phyloP scores from a whole-genome alignment of 169 alveolate genomes.

The Plasmodium vinckei region DNA sequence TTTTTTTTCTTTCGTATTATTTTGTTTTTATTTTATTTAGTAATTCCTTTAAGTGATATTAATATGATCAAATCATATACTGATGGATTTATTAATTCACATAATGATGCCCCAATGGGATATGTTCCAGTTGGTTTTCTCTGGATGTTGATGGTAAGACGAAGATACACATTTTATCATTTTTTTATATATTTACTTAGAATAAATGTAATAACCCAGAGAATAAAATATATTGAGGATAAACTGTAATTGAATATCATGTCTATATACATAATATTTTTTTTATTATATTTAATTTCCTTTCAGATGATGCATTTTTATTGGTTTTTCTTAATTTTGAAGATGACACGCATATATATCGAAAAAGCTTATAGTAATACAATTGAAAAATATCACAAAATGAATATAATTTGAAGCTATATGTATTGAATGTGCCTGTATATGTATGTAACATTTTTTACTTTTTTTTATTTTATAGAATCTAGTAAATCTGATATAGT shows the following conservation, averaged over 20 bases:
- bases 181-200: no score
- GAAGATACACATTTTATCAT: neutral
- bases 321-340: conserved; percentile 64
- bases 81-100: conserved; percentile 58
- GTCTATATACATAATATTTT: neutral
- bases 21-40: conserved; percentile 49
- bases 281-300: neutral
- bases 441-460: neutral
- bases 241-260: no score
- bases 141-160: conserved; percentile 61
- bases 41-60: conserved; percentile 48
- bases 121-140: conserved; percentile 23
- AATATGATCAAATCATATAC: conserved; percentile 33
- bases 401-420: neutral
- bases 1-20: conserved; percentile 63
- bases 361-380: conserved; percentile 19
- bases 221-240: no score
- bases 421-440: no score
- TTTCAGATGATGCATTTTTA: conserved; percentile 55
- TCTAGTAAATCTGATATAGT: no score
- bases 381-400: neutral
- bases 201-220: no score
- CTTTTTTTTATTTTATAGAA: neutral
- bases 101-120: conserved; percentile 49
- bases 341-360: conserved; percentile 58